Percentiles rank a stretch among this genome's conserved stretches.
Conservation (phyloP, 1,284 basidiomycete species). For the Cutaneotrichosporon cyanovorans region DNA sequence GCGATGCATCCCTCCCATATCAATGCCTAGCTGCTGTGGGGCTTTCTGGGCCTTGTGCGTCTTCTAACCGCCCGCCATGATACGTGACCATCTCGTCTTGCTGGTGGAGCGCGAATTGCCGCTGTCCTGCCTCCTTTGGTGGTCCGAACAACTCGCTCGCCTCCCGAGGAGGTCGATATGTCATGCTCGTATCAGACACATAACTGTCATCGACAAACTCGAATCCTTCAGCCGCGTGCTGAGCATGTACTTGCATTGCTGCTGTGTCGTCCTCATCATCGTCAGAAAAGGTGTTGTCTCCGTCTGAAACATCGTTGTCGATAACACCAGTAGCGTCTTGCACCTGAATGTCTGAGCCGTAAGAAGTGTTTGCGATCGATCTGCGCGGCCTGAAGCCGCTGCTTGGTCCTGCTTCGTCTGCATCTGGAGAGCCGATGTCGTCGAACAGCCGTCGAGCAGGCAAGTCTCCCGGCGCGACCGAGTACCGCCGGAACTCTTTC, state of each 20-base stretch:
- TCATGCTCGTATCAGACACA: slow-evolving; percentile 4
- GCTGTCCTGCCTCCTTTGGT: background rate
- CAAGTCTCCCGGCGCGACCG: slow-evolving; percentile 20
- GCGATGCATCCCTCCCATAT: background rate
- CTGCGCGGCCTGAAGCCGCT: slow-evolving; percentile 10
- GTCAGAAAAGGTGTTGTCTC: slow-evolving; percentile 11
- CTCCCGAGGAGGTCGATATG: slow-evolving; percentile 1
- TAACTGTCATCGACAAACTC: slow-evolving; percentile 13
- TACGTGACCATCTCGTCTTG: slow-evolving; percentile 46
- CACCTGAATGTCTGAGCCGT: slow-evolving; percentile 26
- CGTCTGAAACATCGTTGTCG: slow-evolving; percentile 9
- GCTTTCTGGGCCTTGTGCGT: slow-evolving; percentile 22
- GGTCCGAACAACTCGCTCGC: slow-evolving; percentile 1
- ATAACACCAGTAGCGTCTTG: slow-evolving; percentile 10
- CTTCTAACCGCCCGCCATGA: slow-evolving; percentile 39
- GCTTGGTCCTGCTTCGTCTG: background rate
- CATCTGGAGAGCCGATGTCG: background rate
- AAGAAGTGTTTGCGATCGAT: slow-evolving; percentile 36
- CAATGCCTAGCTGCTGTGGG: slow-evolving; percentile 1
- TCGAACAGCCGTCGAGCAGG: background rate
- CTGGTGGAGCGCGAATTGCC: slow-evolving; percentile 29
- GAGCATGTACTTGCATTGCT: background rate
- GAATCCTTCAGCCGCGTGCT: slow-evolving; percentile 6
- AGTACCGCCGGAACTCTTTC: slow-evolving; percentile 33
- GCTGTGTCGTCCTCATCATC: slow-evolving; percentile 6